phyloP scores from a whole-genome alignment of 2,329 filamentous ascomycete genomes.

The Neoscytalidium dimidiatum region DNA sequence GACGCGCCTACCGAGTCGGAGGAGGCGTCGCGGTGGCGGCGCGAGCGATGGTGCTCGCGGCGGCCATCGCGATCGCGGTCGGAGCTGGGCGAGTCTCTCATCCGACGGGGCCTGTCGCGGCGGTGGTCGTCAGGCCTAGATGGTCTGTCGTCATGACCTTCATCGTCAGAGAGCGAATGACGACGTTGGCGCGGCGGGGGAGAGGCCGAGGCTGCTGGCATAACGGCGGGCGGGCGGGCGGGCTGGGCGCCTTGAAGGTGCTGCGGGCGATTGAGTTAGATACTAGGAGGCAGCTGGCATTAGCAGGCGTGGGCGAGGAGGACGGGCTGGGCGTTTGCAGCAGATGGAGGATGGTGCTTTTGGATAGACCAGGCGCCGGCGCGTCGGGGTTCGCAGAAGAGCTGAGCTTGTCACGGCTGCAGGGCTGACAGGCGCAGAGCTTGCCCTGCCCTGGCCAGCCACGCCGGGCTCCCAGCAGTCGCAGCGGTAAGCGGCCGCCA shows the following conservation, averaged over 20 bases:
- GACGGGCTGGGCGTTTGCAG: not conserved
- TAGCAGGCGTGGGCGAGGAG: not conserved
- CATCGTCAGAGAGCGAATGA: constrained; percentile 5
- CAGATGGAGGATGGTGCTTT: not conserved
- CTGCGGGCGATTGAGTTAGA: not conserved
- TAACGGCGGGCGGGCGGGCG: not conserved
- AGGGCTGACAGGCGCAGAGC: no score
- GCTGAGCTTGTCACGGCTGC: not conserved
- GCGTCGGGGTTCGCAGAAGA: not conserved
- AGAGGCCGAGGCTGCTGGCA: not conserved
- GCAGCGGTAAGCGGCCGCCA: not conserved
- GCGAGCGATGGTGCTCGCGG: constrained; percentile 19
- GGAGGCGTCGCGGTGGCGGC: not conserved
- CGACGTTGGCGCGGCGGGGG: constrained; percentile 1
- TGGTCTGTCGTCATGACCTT: not conserved
- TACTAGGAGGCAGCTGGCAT: not conserved
- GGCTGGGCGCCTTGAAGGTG: not conserved
- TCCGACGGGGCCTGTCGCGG: constrained; percentile 18
- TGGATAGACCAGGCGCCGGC: not conserved
- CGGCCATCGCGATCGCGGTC: constrained; percentile 25
- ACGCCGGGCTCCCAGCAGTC: no score
- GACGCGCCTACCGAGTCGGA: not conserved
- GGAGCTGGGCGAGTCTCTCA: constrained; percentile 29
- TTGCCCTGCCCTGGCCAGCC: no score
- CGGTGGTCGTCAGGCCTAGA: not conserved